Evolutionary conservation across 78 protist genomes (phyloP).

Genomic region (Protostelium mycophagum): DNA sequence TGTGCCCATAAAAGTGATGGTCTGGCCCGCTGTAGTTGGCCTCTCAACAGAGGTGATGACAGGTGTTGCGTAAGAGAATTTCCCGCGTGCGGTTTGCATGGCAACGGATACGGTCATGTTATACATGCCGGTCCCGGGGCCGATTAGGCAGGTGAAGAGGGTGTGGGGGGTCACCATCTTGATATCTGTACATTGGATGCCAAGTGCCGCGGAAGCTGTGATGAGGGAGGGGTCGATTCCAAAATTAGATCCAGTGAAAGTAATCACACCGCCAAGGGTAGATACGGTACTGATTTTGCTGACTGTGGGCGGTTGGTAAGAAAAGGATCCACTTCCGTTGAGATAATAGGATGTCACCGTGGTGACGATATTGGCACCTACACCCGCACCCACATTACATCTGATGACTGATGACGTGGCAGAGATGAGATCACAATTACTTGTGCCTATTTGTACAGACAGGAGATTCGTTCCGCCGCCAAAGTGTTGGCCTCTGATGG

Average conservation of each 20-base stretch:
- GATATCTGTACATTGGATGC: not conserved
- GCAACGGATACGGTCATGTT: not conserved
- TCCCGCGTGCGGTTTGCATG: not conserved
- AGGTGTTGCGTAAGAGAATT: not conserved
- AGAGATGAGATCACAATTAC: not conserved
- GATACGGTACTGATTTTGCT: not conserved
- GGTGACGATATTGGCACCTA: not conserved
- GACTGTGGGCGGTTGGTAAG: not conserved
- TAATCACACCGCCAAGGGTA: not conserved
- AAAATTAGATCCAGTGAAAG: not conserved
- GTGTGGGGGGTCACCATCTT: not conserved
- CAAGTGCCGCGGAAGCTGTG: not conserved
- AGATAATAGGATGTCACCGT: not conserved
- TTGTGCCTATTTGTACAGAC: not conserved
- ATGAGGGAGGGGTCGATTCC: not conserved
- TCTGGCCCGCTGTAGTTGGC: not conserved
- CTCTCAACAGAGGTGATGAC: not conserved
- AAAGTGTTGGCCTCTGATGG: not conserved
- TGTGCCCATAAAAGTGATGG: not conserved
- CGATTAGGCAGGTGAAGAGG: not conserved
- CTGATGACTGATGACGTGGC: not conserved
- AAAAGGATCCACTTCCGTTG: not conserved
- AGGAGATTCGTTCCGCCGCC: not conserved
- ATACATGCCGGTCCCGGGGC: not conserved
- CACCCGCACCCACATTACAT: not conserved